Evolutionary conservation across 192 early-diverging fungal species (phyloP), one percentile per base, ranked within the genome.

Genomic region (Umbelopsis ramanniana): DNA sequence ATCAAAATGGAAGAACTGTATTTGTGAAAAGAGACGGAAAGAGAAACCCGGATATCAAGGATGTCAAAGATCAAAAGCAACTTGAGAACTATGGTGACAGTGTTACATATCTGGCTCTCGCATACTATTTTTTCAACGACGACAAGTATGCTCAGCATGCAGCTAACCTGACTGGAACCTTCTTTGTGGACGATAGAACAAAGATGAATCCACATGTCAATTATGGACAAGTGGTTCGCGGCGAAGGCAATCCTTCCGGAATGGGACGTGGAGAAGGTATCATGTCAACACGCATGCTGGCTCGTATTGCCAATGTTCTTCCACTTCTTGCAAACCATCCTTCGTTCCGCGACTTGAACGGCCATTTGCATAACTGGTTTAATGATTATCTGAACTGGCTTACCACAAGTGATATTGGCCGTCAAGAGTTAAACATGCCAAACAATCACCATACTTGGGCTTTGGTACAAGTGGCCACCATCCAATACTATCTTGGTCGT

Each of bases 381-480:
- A 12, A 35, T 2, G 15, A 71, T 3, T 82, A 80, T 66, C 55
- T 72, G 2, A n/a, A 69, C 22, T 82, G 81, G 81, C 45, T 82
- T n/a, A 24, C 47, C 2, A 68, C 19, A 6, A 76, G 74, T 22
- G 53, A 72, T 0, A 52, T 82, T 26, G 81, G 78, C 4, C 23
- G 70, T 37, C 47, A 67, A 45, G 77, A 38, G 19, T 24, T 53
- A 17, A 48, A 21, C 15, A 22, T 66, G 21, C 48, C 68, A 33
- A 82, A 79, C 33, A 82, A 82, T 24, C 75, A 79, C 17, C 67
- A 43, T 22, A 76, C 74, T 5, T 82, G 79, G 74, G 73, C 76
- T 43, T 15, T 79, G 22, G 81, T 73, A 4, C 77, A 79, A 57
- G 40, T 76, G 3, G 77, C 69, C 21, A 74, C 72, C 4, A 80